Evolutionary conservation across 2,329 filamentous ascomycete genomes (phyloP).

Genomic region (Rhynchosporium graminicola): DNA sequence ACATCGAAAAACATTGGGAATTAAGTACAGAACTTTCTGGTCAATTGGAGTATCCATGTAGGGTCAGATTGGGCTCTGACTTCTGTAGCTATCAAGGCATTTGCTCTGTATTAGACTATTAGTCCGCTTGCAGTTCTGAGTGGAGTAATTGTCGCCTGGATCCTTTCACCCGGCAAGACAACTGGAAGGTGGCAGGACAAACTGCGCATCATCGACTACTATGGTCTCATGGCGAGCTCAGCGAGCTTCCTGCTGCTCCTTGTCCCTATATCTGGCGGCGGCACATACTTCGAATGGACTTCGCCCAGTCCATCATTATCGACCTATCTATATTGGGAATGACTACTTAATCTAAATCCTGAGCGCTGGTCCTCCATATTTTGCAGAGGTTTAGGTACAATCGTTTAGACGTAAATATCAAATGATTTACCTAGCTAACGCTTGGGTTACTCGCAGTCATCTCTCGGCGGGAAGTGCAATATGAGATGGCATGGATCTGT

Average conservation of each 20-base stretch:
- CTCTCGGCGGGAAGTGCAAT: too few species aligned
- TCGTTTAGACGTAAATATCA: too few species aligned
- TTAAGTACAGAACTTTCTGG: slow-evolving; percentile 36
- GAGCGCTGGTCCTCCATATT: too few species aligned
- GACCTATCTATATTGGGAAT: too few species aligned
- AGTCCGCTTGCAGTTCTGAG: slow-evolving; percentile 52
- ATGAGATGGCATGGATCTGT: too few species aligned
- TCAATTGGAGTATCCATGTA: not conserved
- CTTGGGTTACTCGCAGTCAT: too few species aligned
- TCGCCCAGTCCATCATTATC: too few species aligned
- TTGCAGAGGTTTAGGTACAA: too few species aligned
- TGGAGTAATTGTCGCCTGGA: slow-evolving; percentile 48
- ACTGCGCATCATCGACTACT: slow-evolving; percentile 58
- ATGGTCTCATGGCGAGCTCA: slow-evolving; percentile 55
- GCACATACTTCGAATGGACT: slow-evolving; percentile 56
- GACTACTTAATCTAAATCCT: too few species aligned
- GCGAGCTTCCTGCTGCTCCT: slow-evolving; percentile 59
- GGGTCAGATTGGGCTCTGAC: slow-evolving; percentile 27
- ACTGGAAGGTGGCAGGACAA: slow-evolving; percentile 50
- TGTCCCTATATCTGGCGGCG: slow-evolving; percentile 64
- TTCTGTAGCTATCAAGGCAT: slow-evolving; percentile 37
- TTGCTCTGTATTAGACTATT: slow-evolving; percentile 51
- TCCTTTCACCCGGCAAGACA: slow-evolving; percentile 54
- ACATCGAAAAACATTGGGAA: slow-evolving; percentile 60
- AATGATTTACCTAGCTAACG: too few species aligned